phyloP scores from a whole-genome alignment of 148 eudicot genomes.

The Cornus controversa region DNA sequence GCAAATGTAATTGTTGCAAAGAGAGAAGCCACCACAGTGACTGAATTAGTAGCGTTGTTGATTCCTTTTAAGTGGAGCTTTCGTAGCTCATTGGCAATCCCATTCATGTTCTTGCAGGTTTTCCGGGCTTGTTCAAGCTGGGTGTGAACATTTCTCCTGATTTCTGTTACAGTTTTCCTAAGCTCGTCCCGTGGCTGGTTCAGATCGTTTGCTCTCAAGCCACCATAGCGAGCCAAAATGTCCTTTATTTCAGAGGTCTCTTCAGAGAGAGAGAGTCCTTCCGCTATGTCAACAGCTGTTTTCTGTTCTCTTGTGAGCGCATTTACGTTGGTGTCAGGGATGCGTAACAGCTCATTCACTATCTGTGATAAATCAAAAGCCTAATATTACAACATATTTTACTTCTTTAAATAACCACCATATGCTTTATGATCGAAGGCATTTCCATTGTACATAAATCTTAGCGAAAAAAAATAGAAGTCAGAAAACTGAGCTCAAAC shows the following conservation, averaged over 20 bases:
- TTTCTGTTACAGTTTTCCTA: constrained; percentile 36
- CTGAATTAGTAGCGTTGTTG: constrained; percentile 43
- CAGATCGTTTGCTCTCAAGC: constrained; percentile 31
- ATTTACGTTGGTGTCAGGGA: constrained; percentile 33
- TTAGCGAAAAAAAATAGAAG: not conserved
- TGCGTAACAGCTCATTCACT: constrained; percentile 29
- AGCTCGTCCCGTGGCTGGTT: constrained; percentile 44
- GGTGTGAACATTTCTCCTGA: constrained; percentile 32
- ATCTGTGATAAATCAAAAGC: constrained; percentile 25
- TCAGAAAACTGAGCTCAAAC: not conserved
- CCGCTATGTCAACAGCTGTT: constrained; percentile 42
- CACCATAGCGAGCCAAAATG: constrained; percentile 27
- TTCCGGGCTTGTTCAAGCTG: constrained; percentile 42
- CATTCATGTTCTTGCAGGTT: constrained; percentile 33
- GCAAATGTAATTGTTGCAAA: constrained; percentile 46
- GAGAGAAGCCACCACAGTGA: constrained; percentile 43
- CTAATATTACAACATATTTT: no score
- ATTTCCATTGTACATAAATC: not conserved
- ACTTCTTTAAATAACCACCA: not conserved
- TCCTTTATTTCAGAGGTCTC: constrained; percentile 32
- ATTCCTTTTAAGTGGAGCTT: constrained; percentile 42
- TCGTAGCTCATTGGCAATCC: constrained; percentile 39
- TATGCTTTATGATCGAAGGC: not conserved
- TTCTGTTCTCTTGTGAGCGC: constrained; percentile 36
- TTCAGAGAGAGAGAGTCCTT: constrained; percentile 38